phyloP scores from a whole-genome alignment of 345 rosid genomes.

The Anacardium occidentale region DNA sequence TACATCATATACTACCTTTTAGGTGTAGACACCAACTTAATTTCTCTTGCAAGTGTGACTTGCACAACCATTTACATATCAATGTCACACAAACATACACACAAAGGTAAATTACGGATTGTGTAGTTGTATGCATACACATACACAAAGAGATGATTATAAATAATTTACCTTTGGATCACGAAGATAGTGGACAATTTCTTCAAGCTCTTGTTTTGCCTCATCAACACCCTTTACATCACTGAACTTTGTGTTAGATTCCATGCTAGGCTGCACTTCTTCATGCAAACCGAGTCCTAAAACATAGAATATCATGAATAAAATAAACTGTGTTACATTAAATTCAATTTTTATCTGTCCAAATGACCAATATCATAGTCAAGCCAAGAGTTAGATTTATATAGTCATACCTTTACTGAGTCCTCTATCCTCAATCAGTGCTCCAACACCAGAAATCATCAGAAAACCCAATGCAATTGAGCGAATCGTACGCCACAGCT shows the following conservation, averaged over 20 bases:
- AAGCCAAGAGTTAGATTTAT: background rate
- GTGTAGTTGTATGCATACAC: background rate
- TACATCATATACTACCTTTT: background rate
- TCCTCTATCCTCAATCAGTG: constrained; percentile 90
- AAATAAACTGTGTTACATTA: background rate
- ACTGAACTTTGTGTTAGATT: constrained; percentile 81
- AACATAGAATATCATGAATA: constrained; percentile 10
- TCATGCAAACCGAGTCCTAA: constrained; percentile 90
- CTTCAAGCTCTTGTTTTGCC: constrained; percentile 95
- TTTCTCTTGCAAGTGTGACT: background rate
- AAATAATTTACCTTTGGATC: constrained; percentile 76
- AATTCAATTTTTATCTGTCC: constrained; percentile 10
- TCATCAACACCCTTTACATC: constrained; percentile 98
- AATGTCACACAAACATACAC: background rate
- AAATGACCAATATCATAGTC: constrained; percentile 3
- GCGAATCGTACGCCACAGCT: constrained; percentile 88
- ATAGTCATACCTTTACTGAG: constrained; percentile 70
- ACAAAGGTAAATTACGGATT: background rate
- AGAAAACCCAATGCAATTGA: constrained; percentile 69
- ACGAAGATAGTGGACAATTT: constrained; percentile 92
- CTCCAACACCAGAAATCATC: constrained; percentile 86
- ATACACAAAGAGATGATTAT: background rate
- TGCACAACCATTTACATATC: background rate
- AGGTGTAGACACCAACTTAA: background rate
- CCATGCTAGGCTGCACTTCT: constrained; percentile 95